A percentile compares a stretch with the other conserved stretches of the same genome.
Evolutionary conservation across 2,329 filamentous ascomycete species (phyloP).

Genomic region (Fonsecaea pugnacius): DNA sequence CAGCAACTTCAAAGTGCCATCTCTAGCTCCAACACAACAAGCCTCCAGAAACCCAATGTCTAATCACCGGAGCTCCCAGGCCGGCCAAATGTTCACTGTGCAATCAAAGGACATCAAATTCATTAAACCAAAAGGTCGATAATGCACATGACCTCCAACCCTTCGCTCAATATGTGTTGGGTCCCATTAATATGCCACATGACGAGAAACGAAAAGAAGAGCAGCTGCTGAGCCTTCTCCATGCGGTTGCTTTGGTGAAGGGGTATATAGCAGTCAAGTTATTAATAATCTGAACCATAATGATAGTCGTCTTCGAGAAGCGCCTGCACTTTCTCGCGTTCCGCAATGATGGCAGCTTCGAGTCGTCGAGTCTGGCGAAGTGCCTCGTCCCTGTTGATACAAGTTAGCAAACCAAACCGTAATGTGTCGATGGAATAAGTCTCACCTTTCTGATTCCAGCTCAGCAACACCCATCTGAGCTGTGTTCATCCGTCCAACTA

Average conservation of each 20-base stretch:
- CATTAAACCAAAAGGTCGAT: conserved; percentile 1
- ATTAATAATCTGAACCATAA: conserved; percentile 32
- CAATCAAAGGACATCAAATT: not conserved
- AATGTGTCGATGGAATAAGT: conserved; percentile 17
- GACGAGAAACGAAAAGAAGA: conserved; percentile 6
- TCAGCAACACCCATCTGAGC: conserved; percentile 83
- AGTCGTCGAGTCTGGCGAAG: conserved; percentile 71
- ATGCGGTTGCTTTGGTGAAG: not conserved
- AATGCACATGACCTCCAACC: conserved; percentile 4
- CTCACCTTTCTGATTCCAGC: conserved; percentile 63
- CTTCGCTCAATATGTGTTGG: conserved; percentile 8
- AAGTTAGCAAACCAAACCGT: conserved; percentile 35
- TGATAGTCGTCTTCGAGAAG: conserved; percentile 30
- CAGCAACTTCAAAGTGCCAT: not conserved
- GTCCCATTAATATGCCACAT: not conserved
- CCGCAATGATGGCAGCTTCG: conserved; percentile 68
- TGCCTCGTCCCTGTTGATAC: conserved; percentile 65
- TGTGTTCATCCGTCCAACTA: conserved; percentile 78
- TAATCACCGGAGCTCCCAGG: not conserved
- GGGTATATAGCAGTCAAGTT: not conserved
- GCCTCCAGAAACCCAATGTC: not conserved
- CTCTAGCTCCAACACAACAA: not conserved
- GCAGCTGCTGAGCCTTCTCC: not conserved
- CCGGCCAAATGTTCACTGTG: conserved; percentile 5
- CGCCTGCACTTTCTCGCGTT: conserved; percentile 56